These are phyloP conservation scores for Debaryomycetaceae sp. DNA, from an alignment of 1,139 yeast genomes.

Conservation along the genomic window DNA sequence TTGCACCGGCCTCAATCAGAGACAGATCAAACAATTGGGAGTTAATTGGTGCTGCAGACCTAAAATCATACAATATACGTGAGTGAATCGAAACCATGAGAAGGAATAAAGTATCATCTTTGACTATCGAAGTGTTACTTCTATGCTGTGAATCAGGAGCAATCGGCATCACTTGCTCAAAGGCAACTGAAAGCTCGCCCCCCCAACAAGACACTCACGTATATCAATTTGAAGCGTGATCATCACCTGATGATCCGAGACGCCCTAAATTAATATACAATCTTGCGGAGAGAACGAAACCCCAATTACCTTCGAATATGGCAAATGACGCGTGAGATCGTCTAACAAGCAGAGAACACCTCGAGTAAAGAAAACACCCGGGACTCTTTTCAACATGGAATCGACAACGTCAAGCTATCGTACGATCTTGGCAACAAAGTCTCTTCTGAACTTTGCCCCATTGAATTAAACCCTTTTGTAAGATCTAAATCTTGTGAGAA, in stretches of 20 bases:
- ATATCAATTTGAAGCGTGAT: constrained; percentile 18
- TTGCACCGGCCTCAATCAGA: constrained; percentile 8
- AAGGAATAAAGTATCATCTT: neutral
- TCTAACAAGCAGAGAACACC: constrained; percentile 35
- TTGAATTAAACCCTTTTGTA: constrained; percentile 27
- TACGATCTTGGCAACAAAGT: constrained; percentile 31
- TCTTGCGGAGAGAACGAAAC: constrained; percentile 4
- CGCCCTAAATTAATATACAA: constrained; percentile 22
- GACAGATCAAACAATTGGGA: constrained; percentile 20
- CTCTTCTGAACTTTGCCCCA: constrained; percentile 53
- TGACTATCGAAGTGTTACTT: constrained; percentile 20
- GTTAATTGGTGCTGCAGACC: constrained; percentile 45
- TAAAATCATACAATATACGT: constrained; percentile 12
- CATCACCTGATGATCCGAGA: constrained; percentile 14
- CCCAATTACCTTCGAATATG: neutral
- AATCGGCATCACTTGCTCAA: neutral
- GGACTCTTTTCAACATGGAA: constrained; percentile 5
- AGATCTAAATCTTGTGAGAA: constrained; percentile 11
- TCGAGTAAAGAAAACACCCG: constrained; percentile 1
- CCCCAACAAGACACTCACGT: constrained; percentile 16
- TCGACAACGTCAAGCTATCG: constrained; percentile 7
- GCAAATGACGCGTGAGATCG: constrained; percentile 2
- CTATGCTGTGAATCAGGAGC: constrained; percentile 31
- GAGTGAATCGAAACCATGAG: constrained; percentile 10
- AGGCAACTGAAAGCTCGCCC: no score